phyloP scores from a whole-genome alignment of 441 rosid species.

The Gossypium aridum region DNA sequence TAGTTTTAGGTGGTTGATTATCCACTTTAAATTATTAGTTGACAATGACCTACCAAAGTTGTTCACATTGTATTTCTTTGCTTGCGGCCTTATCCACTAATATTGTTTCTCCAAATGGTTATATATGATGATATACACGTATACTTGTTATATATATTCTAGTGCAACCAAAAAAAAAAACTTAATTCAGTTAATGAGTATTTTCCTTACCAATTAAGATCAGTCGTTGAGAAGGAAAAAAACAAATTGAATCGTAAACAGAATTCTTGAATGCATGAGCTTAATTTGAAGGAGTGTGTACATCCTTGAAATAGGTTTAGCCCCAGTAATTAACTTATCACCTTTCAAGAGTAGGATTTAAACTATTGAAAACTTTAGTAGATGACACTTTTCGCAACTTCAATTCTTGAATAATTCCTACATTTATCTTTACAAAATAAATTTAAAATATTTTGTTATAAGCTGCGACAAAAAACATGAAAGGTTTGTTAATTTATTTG shows the following conservation, averaged over 20 bases:
- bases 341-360: neutral
- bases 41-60: neutral
- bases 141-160: neutral
- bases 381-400: too few species aligned
- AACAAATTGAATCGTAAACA: neutral
- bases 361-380: neutral
- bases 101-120: neutral
- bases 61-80: neutral
- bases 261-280: neutral
- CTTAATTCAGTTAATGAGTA: neutral
- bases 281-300: neutral
- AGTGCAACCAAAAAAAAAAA: neutral
- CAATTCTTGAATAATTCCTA: too few species aligned
- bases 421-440: too few species aligned
- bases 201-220: neutral
- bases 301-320: neutral
- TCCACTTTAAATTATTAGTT: neutral
- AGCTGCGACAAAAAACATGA: too few species aligned
- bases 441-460: too few species aligned
- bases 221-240: neutral
- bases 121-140: neutral
- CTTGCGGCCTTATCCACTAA: neutral
- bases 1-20: neutral
- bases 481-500: too few species aligned
- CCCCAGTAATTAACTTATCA: neutral